Evolutionary conservation across 2,329 filamentous ascomycete genomes (phyloP).

Genomic region (Fusarium sambucinum): DNA sequence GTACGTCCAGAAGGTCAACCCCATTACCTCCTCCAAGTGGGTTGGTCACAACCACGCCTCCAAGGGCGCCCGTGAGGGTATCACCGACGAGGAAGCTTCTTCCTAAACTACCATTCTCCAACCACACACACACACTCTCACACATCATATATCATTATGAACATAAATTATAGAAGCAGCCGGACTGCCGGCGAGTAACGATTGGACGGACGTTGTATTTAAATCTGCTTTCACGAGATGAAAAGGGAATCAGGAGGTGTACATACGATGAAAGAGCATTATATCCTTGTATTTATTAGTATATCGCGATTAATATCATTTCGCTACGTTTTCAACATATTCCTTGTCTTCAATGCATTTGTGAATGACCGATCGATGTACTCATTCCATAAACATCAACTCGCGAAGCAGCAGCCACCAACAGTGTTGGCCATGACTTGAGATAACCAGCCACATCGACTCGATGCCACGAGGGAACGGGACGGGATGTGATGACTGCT

Average conservation of each 20-base stretch:
- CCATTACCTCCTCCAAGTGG: constrained; percentile 58
- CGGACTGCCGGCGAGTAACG: constrained; percentile 33
- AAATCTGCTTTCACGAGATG: constrained; percentile 8
- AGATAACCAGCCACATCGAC: not conserved
- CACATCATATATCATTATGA: constrained; percentile 4
- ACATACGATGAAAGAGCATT: constrained; percentile 32
- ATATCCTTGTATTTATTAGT: constrained; percentile 38
- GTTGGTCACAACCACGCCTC: constrained; percentile 14
- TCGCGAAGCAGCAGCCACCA: not conserved
- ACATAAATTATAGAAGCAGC: constrained; percentile 23
- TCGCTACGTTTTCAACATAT: constrained; percentile 8
- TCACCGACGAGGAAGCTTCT: constrained; percentile 39
- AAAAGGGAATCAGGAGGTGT: constrained; percentile 6
- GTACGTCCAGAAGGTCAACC: constrained; percentile 70
- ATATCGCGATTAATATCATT: constrained; percentile 33
- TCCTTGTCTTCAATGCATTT: not conserved
- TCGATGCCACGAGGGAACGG: not conserved
- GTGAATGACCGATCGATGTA: not conserved
- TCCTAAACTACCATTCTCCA: constrained; percentile 18
- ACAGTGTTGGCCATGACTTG: not conserved
- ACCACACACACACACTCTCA: not conserved
- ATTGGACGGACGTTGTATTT: constrained; percentile 35
- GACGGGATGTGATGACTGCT: not conserved
- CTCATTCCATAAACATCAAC: not conserved
- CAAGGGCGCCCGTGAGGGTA: constrained; percentile 28